These are phyloP conservation scores for Geum urbanum DNA, from an alignment of 306 rosid genomes.

Conservation along the genomic window DNA sequence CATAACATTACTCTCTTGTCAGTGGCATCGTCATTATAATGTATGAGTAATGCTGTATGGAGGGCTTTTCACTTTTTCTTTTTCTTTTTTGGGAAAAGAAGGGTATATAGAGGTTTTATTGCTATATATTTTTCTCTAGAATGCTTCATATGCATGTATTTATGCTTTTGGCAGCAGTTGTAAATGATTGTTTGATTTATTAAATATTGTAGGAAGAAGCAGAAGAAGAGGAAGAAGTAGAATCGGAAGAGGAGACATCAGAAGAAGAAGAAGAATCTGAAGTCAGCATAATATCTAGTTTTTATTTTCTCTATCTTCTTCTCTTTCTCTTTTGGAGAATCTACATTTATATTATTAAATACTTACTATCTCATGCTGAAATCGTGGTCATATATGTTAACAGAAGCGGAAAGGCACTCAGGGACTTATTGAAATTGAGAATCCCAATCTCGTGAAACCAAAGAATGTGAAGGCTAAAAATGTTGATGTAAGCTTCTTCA, in stretches of 20 bases:
- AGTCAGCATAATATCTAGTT: conserved; percentile 19
- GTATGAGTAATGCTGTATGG: too few species aligned
- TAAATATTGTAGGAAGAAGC: conserved; percentile 58
- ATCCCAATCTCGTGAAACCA: conserved; percentile 81
- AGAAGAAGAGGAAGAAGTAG: conserved; percentile 33
- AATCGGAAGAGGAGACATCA: conserved; percentile 48
- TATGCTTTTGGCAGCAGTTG: background rate
- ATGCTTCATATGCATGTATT: background rate
- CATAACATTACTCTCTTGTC: too few species aligned
- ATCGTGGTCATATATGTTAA: conserved; percentile 17
- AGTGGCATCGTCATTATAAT: too few species aligned
- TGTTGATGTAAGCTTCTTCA: conserved; percentile 55
- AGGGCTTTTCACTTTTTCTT: too few species aligned
- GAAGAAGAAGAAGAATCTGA: conserved; percentile 54
- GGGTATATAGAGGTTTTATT: background rate
- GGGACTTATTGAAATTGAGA: conserved; percentile 87
- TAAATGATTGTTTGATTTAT: background rate
- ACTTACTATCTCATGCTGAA: conserved; percentile 2
- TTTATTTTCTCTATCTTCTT: background rate
- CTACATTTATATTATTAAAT: conserved; percentile 3
- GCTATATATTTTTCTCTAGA: background rate
- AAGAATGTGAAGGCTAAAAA: conserved; percentile 77
- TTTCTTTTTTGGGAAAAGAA: too few species aligned
- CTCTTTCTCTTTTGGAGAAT: conserved; percentile 6
- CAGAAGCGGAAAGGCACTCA: conserved; percentile 86